Base-by-base conservation (phyloP, 352 stramenopile species). In the Phytophthora hybrid region DNA sequence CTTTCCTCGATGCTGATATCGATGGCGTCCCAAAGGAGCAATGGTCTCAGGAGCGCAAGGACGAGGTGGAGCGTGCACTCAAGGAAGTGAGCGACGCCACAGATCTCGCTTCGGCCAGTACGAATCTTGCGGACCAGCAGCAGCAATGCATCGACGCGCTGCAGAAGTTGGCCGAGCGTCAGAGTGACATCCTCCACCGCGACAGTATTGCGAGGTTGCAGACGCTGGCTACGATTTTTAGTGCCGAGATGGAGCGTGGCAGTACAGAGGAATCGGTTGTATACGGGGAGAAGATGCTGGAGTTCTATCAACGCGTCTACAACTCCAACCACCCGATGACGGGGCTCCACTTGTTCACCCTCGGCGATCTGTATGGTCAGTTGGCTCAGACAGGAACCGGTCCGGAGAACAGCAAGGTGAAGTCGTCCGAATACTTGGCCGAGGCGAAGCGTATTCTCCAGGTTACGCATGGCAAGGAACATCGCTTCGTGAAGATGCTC, bases 251-350 rank as follows among this genome's bases (percentile, higher is more conserved):
- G 65, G 79, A 90, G 32, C 74, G 75, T 52, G 73, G 63, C 2
- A 76, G 73, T 14, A 34, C 78, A 7, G 39, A 63, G 3, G 66
- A 75, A 37, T 84, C 85, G 8, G 47, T 85, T 39, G 32, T 16
- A 29, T 81, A 79, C 14, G 87, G 84, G 21, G 78, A 86, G 44
- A 41, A 55, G 5, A 89, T 94, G 49, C 59, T 87, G n/a, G 57
- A 74, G 29, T 89, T 93, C 21, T 94, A 94, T 76, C 60, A 76
- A 67, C 73, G 69, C 32, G 75, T 91, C 44, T 94, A 94, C 58
- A 72, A 74, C 26, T n/a, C 31, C 23, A 88, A 83, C 59, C 87
- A 94, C 62, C 80, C 87, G 11, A 84, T 94, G 71, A 73, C 74
- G 0, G 85, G 82, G 1, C 70, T 94, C 29, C 87, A 94, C 63